Percentiles rank a stretch among this genome's conserved stretches.
Conservation (phyloP, 2,329 filamentous ascomycete genomes). For the Exophiala phaeomuriformis region DNA sequence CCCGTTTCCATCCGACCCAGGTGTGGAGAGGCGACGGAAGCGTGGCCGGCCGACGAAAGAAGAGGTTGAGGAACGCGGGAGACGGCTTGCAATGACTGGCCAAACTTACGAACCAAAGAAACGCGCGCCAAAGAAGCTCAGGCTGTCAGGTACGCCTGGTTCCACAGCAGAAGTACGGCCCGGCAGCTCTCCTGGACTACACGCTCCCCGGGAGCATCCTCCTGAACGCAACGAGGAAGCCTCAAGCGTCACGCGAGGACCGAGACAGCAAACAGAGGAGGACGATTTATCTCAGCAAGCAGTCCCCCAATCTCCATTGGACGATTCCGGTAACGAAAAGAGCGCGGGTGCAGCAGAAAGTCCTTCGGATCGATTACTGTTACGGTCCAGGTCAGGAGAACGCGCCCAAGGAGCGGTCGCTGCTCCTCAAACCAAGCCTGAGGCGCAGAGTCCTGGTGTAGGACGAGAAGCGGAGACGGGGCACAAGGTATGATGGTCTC, state of each 20-base stretch:
- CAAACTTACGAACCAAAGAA: slow-evolving; percentile 27
- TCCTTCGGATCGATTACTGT: slow-evolving; percentile 19
- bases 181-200: slow-evolving; percentile 13
- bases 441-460: slow-evolving; percentile 9
- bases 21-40: slow-evolving; percentile 19
- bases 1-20: slow-evolving; percentile 14
- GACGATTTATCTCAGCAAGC: slow-evolving; percentile 3
- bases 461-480: slow-evolving; percentile 2
- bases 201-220: slow-evolving; percentile 13
- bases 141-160: slow-evolving; percentile 22
- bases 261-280: slow-evolving; percentile 11
- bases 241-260: slow-evolving; percentile 21
- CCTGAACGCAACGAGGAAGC: slow-evolving; percentile 13
- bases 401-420: slow-evolving; percentile 13
- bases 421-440: slow-evolving; percentile 11
- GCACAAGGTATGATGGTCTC: background rate
- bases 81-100: slow-evolving; percentile 21
- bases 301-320: slow-evolving; percentile 10
- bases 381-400: slow-evolving; percentile 16
- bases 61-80: slow-evolving; percentile 26
- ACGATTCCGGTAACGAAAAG: slow-evolving; percentile 19
- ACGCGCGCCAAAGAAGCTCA: slow-evolving; percentile 22
- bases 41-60: slow-evolving; percentile 27
- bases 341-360: slow-evolving; percentile 18
- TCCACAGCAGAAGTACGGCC: slow-evolving; percentile 13